Evolutionary conservation across 768 basidiomycete genomes (phyloP).

Genomic region (Tylopilus subfusipes): DNA sequence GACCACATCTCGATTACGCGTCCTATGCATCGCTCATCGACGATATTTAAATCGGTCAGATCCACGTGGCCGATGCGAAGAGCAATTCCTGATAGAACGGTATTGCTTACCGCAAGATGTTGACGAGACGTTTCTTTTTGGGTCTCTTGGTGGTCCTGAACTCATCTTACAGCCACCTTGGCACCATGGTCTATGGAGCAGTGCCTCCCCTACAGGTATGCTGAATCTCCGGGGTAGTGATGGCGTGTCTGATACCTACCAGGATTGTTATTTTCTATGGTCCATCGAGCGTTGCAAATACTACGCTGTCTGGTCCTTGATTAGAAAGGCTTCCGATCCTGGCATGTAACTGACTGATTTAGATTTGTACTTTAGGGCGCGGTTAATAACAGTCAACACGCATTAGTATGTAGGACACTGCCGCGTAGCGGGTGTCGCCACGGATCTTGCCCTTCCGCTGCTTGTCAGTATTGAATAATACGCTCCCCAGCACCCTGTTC

Average conservation of each 20-base stretch:
- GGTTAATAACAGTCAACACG: too few relatives aligned
- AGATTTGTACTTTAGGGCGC: slow-evolving; percentile 60
- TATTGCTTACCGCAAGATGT: slow-evolving; percentile 80
- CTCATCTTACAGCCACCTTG: slow-evolving; percentile 50
- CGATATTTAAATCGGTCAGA: slow-evolving; percentile 65
- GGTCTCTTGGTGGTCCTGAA: slow-evolving; percentile 69
- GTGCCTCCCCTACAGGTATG: slow-evolving; percentile 39
- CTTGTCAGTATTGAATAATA: too few relatives aligned
- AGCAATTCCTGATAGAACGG: slow-evolving; percentile 77
- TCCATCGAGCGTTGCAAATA: slow-evolving; percentile 87
- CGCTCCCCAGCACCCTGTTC: too few relatives aligned
- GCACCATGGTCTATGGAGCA: slow-evolving; percentile 55
- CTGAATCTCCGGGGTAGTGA: neutral
- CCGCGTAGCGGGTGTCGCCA: too few relatives aligned
- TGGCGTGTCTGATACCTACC: neutral
- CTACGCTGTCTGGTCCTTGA: slow-evolving; percentile 91
- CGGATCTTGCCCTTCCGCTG: too few relatives aligned
- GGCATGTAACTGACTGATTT: slow-evolving; percentile 3
- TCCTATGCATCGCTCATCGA: slow-evolving; percentile 78
- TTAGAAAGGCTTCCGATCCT: slow-evolving; percentile 32
- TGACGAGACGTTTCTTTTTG: slow-evolving; percentile 70
- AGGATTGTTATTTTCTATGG: slow-evolving; percentile 75
- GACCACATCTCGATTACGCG: slow-evolving; percentile 81
- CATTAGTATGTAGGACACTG: too few relatives aligned
- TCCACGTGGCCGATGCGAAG: slow-evolving; percentile 43